Percentiles rank a stretch among this genome's conserved stretches.
phyloP scores from a whole-genome alignment of 2,329 filamentous ascomycete species.

The Scedosporium aurantiacum region DNA sequence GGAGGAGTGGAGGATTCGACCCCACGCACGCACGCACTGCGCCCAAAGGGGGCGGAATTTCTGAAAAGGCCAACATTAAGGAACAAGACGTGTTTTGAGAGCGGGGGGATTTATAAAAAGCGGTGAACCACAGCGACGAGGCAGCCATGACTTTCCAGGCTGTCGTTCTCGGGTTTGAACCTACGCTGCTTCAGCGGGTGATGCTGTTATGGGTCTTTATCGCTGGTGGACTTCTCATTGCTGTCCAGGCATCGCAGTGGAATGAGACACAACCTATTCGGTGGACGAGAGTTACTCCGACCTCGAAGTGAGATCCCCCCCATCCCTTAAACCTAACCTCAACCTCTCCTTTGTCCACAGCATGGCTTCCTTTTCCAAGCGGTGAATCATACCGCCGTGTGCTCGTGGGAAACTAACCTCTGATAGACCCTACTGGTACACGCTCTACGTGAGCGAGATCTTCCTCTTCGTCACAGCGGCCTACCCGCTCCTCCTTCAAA shows the following conservation, averaged over 20 bases:
- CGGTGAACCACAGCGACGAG: neutral
- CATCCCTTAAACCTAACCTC: neutral
- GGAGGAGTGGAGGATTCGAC: too few relatives aligned
- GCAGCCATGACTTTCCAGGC: constrained; percentile 1
- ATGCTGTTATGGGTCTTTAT: constrained; percentile 12
- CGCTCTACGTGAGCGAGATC: constrained; percentile 13
- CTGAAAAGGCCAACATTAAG: neutral
- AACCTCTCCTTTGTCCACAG: neutral
- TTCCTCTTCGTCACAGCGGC: constrained; percentile 11
- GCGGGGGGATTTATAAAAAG: neutral
- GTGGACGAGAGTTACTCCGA: constrained; percentile 12
- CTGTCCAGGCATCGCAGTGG: constrained; percentile 13
- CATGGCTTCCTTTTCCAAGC: too few relatives aligned
- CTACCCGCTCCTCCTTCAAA: constrained; percentile 17
- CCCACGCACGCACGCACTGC: too few relatives aligned
- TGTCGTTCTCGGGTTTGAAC: neutral
- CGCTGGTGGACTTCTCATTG: constrained; percentile 12
- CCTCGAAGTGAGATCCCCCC: constrained; percentile 10
- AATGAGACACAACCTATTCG: constrained; percentile 9
- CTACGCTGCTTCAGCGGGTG: constrained; percentile 11
- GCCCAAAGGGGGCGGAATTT: too few relatives aligned
- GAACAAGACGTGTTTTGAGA: neutral
- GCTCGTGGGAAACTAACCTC: neutral
- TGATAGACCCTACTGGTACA: constrained; percentile 13
- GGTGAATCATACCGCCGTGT: too few relatives aligned